These are phyloP conservation scores for Yarrowia hollandica DNA, from an alignment of 805 yeast genomes.

Conservation along the genomic window DNA sequence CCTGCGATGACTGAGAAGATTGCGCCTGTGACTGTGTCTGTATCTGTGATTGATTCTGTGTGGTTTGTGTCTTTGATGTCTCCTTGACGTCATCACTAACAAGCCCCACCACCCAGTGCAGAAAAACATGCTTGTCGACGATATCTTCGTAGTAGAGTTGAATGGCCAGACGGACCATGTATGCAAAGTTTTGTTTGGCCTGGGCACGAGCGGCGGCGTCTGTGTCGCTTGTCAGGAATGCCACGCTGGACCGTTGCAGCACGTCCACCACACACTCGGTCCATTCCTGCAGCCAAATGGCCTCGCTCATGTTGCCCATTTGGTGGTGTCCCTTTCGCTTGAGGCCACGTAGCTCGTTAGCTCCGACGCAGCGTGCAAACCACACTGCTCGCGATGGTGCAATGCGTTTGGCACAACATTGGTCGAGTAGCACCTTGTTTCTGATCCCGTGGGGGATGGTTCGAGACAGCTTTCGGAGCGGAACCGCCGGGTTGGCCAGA, in stretches of 20 bases:
- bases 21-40: no score
- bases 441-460: conserved; percentile 90
- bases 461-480: conserved; percentile 66
- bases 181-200: conserved; percentile 45
- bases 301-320: conserved; percentile 42
- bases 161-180: conserved; percentile 59
- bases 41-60: no score
- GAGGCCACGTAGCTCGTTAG: conserved; percentile 67
- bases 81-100: not conserved
- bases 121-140: conserved; percentile 60
- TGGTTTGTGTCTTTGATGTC: conserved; percentile 31
- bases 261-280: conserved; percentile 74
- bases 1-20: no score
- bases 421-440: conserved; percentile 70
- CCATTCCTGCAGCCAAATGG: conserved; percentile 83
- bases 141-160: conserved; percentile 69
- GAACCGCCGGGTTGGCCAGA: conserved; percentile 64
- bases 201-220: not conserved
- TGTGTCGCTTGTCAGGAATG: conserved; percentile 45
- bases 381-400: conserved; percentile 85
- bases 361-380: conserved; percentile 85
- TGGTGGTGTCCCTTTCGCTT: conserved; percentile 49
- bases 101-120: conserved; percentile 60
- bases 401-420: conserved; percentile 62
- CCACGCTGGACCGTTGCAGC: conserved; percentile 47